These are phyloP conservation scores for Nephelium lappaceum DNA, from an alignment of 345 rosid species.

Conservation along the genomic window DNA sequence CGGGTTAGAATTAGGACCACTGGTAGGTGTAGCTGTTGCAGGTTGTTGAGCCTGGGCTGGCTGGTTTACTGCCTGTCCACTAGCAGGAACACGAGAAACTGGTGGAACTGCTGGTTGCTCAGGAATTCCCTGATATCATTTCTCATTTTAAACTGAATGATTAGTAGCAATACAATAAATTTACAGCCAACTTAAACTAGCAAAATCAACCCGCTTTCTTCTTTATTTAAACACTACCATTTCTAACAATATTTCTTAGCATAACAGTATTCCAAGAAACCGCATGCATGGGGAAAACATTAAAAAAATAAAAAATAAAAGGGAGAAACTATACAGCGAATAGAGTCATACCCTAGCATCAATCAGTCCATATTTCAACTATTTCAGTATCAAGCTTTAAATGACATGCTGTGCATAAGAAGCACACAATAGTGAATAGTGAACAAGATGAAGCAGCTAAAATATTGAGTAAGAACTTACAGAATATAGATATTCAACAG, in stretches of 20 bases:
- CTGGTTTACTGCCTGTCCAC: slow-evolving; percentile 45
- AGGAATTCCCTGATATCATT: slow-evolving; percentile 53
- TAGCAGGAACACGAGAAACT: slow-evolving; percentile 37
- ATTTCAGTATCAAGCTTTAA: not conserved
- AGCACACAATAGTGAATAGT: not conserved
- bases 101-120: slow-evolving; percentile 61
- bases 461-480: slow-evolving; percentile 29
- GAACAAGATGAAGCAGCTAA: not conserved
- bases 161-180: not conserved
- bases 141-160: not conserved
- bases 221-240: not conserved
- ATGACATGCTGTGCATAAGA: not conserved
- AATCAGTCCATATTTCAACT: not conserved
- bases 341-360: not conserved
- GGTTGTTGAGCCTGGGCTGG: slow-evolving; percentile 43
- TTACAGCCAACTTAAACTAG: not conserved
- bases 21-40: slow-evolving; percentile 39
- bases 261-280: not conserved
- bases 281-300: not conserved
- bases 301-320: not conserved
- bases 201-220: not conserved
- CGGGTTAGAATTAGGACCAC: slow-evolving; percentile 66
- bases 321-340: not conserved
- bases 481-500: slow-evolving; percentile 65
- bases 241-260: not conserved